Conservation (phyloP, 2,329 filamentous ascomycete species). For the Trichoderma koningiopsis region DNA sequence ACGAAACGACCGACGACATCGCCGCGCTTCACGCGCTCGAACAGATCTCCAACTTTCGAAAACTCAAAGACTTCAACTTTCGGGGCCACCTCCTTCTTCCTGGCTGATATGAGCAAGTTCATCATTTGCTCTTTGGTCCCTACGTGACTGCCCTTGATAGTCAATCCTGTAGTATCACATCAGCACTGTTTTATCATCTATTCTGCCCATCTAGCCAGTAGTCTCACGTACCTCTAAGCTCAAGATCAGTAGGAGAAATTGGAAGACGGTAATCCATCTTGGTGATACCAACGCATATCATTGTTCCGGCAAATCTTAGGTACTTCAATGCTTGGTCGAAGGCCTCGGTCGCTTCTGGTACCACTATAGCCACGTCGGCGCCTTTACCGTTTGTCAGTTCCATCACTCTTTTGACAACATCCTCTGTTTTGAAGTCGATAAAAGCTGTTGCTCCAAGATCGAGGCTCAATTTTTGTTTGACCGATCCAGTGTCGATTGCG, state of each 20-base stretch:
- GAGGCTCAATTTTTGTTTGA: not conserved
- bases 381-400: slow-evolving; percentile 4
- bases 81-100: not conserved
- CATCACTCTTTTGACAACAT: slow-evolving; percentile 4
- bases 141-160: not conserved
- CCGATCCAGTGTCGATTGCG: slow-evolving; percentile 5
- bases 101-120: not conserved
- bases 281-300: slow-evolving; percentile 4
- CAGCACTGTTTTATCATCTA: not conserved
- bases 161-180: not conserved
- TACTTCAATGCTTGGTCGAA: slow-evolving; percentile 10
- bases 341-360: slow-evolving; percentile 1
- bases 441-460: not conserved
- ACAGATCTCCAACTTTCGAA: not conserved
- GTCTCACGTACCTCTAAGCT: not conserved
- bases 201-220: not conserved
- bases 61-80: slow-evolving; percentile 9
- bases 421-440: slow-evolving; percentile 1
- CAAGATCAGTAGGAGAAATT: not conserved
- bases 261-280: not conserved
- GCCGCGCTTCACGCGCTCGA: slow-evolving; percentile 5
- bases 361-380: slow-evolving; percentile 7
- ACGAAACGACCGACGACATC: slow-evolving; percentile 2
- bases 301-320: not conserved
- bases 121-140: not conserved